A percentile compares a stretch with the other conserved stretches of the same genome.
phyloP scores from a whole-genome alignment of 495 filamentous ascomycete genomes.

The Echria macrotheca region DNA sequence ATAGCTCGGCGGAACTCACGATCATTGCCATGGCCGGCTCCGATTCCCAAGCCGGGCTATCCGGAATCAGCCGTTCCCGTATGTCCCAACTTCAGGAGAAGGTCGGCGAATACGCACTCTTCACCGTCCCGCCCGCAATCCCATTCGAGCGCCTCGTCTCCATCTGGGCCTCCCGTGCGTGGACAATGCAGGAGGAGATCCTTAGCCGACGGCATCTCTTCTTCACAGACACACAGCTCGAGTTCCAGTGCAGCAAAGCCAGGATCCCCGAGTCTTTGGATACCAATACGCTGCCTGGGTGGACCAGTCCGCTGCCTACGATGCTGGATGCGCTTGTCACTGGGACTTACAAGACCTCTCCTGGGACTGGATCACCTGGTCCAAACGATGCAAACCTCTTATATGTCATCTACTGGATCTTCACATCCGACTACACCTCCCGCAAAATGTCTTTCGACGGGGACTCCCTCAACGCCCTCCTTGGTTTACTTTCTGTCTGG shows the following conservation, averaged over 20 bases:
- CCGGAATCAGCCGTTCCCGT: constrained; percentile 8
- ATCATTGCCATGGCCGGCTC: constrained; percentile 3
- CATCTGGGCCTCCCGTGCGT: constrained; percentile 13
- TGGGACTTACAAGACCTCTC: not conserved
- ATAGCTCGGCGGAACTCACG: constrained; percentile 8
- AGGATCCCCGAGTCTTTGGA: not conserved
- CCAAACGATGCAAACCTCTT: no score
- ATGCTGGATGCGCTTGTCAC: not conserved
- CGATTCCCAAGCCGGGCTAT: constrained; percentile 14
- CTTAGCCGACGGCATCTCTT: constrained; percentile 11
- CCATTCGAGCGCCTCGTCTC: not conserved
- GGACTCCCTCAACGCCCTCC: constrained; percentile 18
- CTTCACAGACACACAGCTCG: constrained; percentile 10
- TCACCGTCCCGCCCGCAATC: constrained; percentile 12
- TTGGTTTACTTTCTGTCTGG: constrained; percentile 7
- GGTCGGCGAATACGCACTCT: constrained; percentile 6
- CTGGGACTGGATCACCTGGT: not conserved
- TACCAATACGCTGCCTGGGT: not conserved
- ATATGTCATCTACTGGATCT: no score
- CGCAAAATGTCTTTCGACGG: constrained; percentile 14
- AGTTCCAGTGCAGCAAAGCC: constrained; percentile 4
- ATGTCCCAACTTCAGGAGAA: constrained; percentile 7
- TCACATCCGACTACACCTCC: constrained; percentile 10
- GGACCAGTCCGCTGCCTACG: not conserved
- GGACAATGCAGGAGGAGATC: constrained; percentile 17